Percentiles rank a stretch among this genome's conserved stretches.
Evolutionary conservation across 2,329 filamentous ascomycete genomes (phyloP).

Genomic region (Calycina herbarum): DNA sequence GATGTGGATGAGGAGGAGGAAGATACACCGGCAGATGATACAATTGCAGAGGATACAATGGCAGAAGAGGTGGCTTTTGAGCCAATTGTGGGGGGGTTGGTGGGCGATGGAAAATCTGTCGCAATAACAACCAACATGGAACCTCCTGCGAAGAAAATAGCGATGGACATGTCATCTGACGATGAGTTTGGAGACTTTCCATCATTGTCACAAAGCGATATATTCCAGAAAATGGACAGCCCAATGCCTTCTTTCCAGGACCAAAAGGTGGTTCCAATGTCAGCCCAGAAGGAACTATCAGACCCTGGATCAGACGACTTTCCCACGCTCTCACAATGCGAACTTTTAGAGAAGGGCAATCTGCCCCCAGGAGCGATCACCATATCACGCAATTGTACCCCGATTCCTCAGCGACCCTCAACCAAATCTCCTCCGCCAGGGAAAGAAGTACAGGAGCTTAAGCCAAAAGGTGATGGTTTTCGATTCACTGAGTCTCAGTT

Average conservation of each 20-base stretch:
- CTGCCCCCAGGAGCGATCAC: neutral
- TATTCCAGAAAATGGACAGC: constrained; percentile 29
- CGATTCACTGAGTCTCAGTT: constrained; percentile 12
- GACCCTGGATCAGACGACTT: constrained; percentile 36
- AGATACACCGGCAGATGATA: constrained; percentile 14
- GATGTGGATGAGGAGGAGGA: constrained; percentile 26
- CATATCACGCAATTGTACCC: neutral
- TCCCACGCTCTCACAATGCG: constrained; percentile 32
- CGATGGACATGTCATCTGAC: constrained; percentile 28
- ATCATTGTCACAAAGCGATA: constrained; percentile 32
- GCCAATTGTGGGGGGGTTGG: neutral
- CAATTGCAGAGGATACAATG: neutral
- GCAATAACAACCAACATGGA: neutral
- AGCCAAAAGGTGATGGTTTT: constrained; percentile 14
- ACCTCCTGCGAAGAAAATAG: constrained; percentile 20
- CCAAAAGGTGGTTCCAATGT: neutral
- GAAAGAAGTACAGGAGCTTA: constrained; percentile 9
- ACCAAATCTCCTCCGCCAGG: neutral
- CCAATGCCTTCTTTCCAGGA: constrained; percentile 16
- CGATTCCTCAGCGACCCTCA: neutral
- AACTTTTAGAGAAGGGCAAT: constrained; percentile 27
- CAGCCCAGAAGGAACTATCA: neutral
- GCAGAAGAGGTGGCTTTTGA: neutral
- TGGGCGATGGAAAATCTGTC: neutral
- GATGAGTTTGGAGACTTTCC: constrained; percentile 39